Conservation (phyloP, 176 grass and related monocot genomes). For the Neostapfia colusana region DNA sequence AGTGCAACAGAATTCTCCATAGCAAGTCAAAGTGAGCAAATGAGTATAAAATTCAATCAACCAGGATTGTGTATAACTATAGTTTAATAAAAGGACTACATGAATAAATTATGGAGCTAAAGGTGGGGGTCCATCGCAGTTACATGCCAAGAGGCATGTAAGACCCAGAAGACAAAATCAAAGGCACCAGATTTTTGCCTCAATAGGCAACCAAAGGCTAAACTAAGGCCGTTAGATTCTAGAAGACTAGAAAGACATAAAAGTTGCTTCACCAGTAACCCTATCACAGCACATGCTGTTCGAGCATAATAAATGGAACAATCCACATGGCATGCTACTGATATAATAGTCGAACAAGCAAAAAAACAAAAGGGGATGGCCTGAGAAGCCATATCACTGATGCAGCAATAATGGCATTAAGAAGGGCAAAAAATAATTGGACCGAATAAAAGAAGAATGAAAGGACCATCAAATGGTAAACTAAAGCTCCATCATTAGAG, state of each 20-base stretch:
- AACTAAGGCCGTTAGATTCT: slow-evolving; percentile 34
- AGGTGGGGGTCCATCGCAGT: slow-evolving; percentile 25
- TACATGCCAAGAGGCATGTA: slow-evolving; percentile 36
- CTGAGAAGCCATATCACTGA: slow-evolving; percentile 12
- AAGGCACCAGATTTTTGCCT: slow-evolving; percentile 44
- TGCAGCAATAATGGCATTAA: slow-evolving; percentile 23
- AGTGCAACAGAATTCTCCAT: not conserved
- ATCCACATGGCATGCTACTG: slow-evolving; percentile 33
- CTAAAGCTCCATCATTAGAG: not conserved
- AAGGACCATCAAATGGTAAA: not conserved
- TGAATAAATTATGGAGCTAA: slow-evolving; percentile 29
- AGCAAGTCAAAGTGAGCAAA: slow-evolving; percentile 24
- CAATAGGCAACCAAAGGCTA: slow-evolving; percentile 30
- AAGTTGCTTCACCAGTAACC: slow-evolving; percentile 34
- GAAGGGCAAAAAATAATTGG: not conserved
- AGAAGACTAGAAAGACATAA: slow-evolving; percentile 23
- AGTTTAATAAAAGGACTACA: slow-evolving; percentile 37
- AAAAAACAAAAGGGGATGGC: slow-evolving; percentile 6
- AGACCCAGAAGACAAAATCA: slow-evolving; percentile 33
- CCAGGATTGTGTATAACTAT: not conserved
- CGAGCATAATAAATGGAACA: slow-evolving; percentile 18
- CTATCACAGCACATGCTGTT: slow-evolving; percentile 48
- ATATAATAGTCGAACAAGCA: slow-evolving; percentile 18
- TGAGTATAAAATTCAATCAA: not conserved
- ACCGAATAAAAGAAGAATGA: not conserved